Evolutionary conservation across 2,329 filamentous ascomycete species (phyloP), one percentile per base, ranked within the genome.

Genomic region (Seiridium unicorne): DNA sequence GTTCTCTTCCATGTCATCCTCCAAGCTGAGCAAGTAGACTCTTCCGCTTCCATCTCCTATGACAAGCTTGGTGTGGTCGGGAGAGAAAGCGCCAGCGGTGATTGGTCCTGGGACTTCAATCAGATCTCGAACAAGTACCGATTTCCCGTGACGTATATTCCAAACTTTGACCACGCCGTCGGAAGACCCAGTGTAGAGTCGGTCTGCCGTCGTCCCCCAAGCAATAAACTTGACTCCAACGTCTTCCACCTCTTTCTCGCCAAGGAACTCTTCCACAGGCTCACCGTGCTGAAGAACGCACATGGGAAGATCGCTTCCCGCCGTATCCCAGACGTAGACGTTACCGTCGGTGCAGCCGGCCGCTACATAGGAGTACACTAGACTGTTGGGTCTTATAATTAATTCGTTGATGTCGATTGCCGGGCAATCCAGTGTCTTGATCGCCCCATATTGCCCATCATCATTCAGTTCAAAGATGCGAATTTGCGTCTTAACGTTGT

Each of bases 391-490:
- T 69, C 81, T 79, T 42, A 88, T 78, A 0, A 82, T 81, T 1
- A 89, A 72, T 69, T 88, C 85, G 65, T 89, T 89, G 66, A 89
- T 85, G 62, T 89, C 86, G 0, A 79, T 70, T 0, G 85, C 85
- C 1, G 73, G 70, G 65, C 86, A 89, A 68, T 89, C 86, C 1
- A 89, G 77, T 1, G 79, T 78, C 66, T 84, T 83, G 6, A 81
- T 74, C 38, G 82, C 79, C 38, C 70, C 72, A 62, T 79, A 84
- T 0, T 73, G 72, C 2, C 70, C 70, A 1, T 68, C 69, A 7
- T 69, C 62, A 6, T 71, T 70, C 1, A 69, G 66, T 4, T 71
- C 73, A 63, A 85, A 88, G 13, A 89, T 68, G 36, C 85, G 81
- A 18, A 89, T 77, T 68, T 89, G 86, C 0, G 85, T 88, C 32